A percentile compares a stretch with the other conserved stretches of the same genome.
Conservation (phyloP, 192 early-diverging fungal genomes). For the Backusella sp. region DNA sequence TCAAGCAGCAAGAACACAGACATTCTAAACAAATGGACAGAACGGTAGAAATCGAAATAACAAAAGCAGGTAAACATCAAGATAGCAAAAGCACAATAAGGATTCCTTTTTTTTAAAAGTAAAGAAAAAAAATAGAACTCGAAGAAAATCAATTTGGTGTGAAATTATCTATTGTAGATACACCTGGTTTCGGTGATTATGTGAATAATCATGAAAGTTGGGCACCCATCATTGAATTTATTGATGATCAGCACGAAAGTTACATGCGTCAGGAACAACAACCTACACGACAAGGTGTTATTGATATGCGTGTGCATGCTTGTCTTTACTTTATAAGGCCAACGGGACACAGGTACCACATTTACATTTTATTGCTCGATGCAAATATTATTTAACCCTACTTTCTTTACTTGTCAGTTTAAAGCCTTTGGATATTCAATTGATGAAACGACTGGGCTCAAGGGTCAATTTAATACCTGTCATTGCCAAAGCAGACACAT, state of each 20-base stretch:
- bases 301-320: constrained; percentile 92
- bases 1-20: constrained; percentile 49
- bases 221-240: constrained; percentile 93
- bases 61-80: constrained; percentile 76
- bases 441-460: constrained; percentile 90
- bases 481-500: constrained; percentile 88
- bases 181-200: constrained; percentile 97
- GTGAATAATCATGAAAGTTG: constrained; percentile 97
- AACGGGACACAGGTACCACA: constrained; percentile 79
- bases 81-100: no score
- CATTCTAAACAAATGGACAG: constrained; percentile 90
- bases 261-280: constrained; percentile 92
- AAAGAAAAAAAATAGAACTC: constrained; percentile 55
- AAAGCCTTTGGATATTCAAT: constrained; percentile 83
- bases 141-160: constrained; percentile 96
- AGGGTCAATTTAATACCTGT: constrained; percentile 93
- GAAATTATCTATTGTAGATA: constrained; percentile 93
- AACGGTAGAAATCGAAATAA: constrained; percentile 98
- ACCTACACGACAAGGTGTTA: constrained; percentile 79
- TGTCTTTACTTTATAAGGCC: constrained; percentile 98
- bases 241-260: constrained; percentile 92
- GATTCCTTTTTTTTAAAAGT: no score
- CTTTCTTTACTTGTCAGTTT: constrained; percentile 40
- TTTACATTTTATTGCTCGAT: background rate
- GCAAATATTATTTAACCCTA: background rate